Conservation (phyloP, 305 asterid genomes). For the Rubia peregrina region DNA sequence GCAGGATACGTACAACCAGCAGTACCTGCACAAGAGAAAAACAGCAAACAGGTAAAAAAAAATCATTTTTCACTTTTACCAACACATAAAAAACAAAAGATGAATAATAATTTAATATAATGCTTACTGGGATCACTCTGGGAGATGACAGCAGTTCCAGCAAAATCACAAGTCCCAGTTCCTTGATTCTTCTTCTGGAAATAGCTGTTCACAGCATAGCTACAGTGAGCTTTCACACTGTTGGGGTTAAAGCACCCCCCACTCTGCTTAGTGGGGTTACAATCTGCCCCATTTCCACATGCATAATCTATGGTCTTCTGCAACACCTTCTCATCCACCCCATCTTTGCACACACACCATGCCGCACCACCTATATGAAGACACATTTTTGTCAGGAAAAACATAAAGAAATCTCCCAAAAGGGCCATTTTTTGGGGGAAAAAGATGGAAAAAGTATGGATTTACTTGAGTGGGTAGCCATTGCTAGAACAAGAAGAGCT, state of each 20-base stretch:
- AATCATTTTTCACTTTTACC: not conserved
- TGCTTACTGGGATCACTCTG: constrained; percentile 34
- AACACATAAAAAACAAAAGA: not conserved
- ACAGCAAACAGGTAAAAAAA: not conserved
- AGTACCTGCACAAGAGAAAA: constrained; percentile 10
- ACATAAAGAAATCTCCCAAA: no score
- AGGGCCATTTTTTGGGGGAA: not conserved
- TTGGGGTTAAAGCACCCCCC: constrained; percentile 74
- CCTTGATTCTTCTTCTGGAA: constrained; percentile 50
- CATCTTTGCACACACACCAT: constrained; percentile 60
- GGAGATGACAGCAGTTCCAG: constrained; percentile 40
- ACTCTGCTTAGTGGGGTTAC: constrained; percentile 40
- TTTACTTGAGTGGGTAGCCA: constrained; percentile 25
- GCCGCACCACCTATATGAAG: constrained; percentile 52
- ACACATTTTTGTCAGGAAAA: not conserved
- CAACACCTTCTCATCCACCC: constrained; percentile 32
- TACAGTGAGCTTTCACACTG: constrained; percentile 66
- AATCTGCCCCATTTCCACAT: constrained; percentile 75
- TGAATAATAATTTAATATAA: not conserved
- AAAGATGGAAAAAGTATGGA: not conserved
- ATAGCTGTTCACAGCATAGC: constrained; percentile 77
- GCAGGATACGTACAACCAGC: constrained; percentile 22
- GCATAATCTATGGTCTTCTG: constrained; percentile 74
- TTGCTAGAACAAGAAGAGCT: constrained; percentile 18
- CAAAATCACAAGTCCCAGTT: constrained; percentile 54